phyloP scores from a whole-genome alignment of 768 basidiomycete genomes.

The Mycena crocata region DNA sequence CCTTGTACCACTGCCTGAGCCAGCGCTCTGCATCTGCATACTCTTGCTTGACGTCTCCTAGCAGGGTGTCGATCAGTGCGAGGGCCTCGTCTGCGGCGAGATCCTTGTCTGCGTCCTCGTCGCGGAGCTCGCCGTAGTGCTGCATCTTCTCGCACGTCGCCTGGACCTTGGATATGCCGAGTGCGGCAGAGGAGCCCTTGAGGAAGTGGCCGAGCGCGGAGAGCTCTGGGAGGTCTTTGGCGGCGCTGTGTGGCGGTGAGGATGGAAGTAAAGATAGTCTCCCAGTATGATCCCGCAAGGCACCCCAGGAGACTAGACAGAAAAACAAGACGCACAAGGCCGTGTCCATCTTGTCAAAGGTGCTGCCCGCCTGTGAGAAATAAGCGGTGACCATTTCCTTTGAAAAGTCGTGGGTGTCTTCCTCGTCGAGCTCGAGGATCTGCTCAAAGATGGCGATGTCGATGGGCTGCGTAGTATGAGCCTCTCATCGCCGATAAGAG shows the following conservation, averaged over 20 bases:
- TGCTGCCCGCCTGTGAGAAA: conserved; percentile 81
- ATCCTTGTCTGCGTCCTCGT: conserved; percentile 61
- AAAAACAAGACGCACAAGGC: conserved; percentile 72
- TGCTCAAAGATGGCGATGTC: conserved; percentile 87
- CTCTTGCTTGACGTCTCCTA: conserved; percentile 73
- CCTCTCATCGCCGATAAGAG: not conserved
- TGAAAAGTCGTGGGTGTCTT: conserved; percentile 80
- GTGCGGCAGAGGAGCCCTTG: conserved; percentile 96
- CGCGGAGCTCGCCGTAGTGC: conserved; percentile 79
- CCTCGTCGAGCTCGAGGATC: conserved; percentile 93
- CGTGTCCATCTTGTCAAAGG: conserved; percentile 82
- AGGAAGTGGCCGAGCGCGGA: conserved; percentile 91
- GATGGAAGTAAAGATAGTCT: no score
- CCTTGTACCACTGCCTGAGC: conserved; percentile 63
- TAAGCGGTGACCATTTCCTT: conserved; percentile 82
- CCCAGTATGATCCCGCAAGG: no score
- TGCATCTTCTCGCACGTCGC: conserved; percentile 92
- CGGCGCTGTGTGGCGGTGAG: conserved; percentile 52
- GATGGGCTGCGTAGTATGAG: conserved; percentile 48
- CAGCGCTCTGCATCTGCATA: conserved; percentile 76
- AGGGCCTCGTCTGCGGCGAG: conserved; percentile 65
- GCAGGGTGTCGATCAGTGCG: conserved; percentile 63
- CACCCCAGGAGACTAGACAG: not conserved
- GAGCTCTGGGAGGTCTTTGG: conserved; percentile 72
- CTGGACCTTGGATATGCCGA: conserved; percentile 87